These are phyloP conservation scores for Arthrobotrys megalospora DNA, from an alignment of 2,329 filamentous ascomycete genomes.

Conservation along the genomic window DNA sequence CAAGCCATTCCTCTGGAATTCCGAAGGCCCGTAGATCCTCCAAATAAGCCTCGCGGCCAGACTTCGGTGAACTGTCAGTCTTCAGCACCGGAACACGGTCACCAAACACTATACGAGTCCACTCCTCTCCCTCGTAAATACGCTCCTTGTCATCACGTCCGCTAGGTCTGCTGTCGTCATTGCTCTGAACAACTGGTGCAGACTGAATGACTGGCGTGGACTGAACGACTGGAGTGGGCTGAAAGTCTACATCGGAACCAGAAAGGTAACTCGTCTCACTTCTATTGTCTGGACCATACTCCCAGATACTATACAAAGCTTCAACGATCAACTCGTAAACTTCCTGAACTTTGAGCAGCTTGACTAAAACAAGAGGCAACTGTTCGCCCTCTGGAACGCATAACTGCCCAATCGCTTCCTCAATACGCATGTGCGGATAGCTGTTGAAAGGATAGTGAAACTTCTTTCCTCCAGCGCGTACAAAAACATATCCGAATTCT, in stretches of 20 bases:
- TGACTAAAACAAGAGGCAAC: neutral
- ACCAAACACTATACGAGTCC: too few relatives aligned
- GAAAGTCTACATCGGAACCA: neutral
- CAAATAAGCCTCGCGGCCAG: too few relatives aligned
- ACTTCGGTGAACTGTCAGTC: too few relatives aligned
- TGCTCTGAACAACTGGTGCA: neutral
- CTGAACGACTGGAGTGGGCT: neutral
- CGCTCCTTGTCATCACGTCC: too few relatives aligned
- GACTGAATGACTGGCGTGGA: neutral
- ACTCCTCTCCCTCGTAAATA: too few relatives aligned
- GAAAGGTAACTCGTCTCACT: slow-evolving; percentile 6
- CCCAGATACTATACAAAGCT: neutral
- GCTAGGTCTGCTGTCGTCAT: neutral
- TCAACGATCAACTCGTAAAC: slow-evolving; percentile 5
- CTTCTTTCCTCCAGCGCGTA: neutral
- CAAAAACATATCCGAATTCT: neutral
- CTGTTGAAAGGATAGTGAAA: slow-evolving; percentile 6
- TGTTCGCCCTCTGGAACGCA: neutral
- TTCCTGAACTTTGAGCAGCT: neutral
- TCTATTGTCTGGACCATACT: neutral
- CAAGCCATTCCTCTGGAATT: too few relatives aligned
- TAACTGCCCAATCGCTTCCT: neutral
- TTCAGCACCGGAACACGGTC: too few relatives aligned
- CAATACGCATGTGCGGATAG: neutral
- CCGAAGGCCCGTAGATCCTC: too few relatives aligned